Evolutionary conservation across 2,329 filamentous ascomycete species (phyloP).

Genomic region (Epichloe elymi): DNA sequence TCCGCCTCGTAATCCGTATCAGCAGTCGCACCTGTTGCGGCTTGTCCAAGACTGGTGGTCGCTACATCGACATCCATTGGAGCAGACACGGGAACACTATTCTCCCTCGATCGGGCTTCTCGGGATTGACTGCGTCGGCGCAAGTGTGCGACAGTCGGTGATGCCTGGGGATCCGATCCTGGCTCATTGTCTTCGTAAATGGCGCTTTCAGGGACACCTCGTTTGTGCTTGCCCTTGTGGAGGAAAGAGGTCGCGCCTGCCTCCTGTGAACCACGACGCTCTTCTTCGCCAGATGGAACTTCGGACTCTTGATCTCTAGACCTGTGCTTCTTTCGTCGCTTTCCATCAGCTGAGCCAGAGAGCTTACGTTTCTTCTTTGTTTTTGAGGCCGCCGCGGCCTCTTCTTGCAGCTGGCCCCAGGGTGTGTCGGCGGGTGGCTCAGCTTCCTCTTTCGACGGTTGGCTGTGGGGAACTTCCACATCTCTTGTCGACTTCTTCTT

Average conservation of each 20-base stretch:
- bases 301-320: slow-evolving; percentile 11
- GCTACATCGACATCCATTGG: slow-evolving; percentile 13
- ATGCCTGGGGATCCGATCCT: slow-evolving; percentile 12
- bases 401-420: slow-evolving; percentile 6
- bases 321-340: slow-evolving; percentile 21
- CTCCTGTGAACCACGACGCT: not conserved
- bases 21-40: not conserved
- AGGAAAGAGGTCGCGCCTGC: slow-evolving; percentile 6
- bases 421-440: slow-evolving; percentile 1
- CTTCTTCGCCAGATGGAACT: slow-evolving; percentile 6
- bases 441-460: not conserved
- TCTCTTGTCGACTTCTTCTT: slow-evolving; percentile 11
- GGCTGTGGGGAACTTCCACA: slow-evolving; percentile 5
- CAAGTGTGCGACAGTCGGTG: slow-evolving; percentile 16
- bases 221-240: slow-evolving; percentile 3
- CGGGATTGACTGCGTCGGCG: slow-evolving; percentile 14
- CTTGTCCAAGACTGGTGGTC: slow-evolving; percentile 1
- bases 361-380: slow-evolving; percentile 22
- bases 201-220: slow-evolving; percentile 6
- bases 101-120: slow-evolving; percentile 16
- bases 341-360: slow-evolving; percentile 17
- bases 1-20: slow-evolving; percentile 15
- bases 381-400: slow-evolving; percentile 9
- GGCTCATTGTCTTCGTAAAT: slow-evolving; percentile 10
- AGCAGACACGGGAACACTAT: slow-evolving; percentile 11